Percentiles rank a stretch among this genome's conserved stretches.
Evolutionary conservation across 352 stramenopile species (phyloP).

Genomic region (Pelagophyceae sp.): DNA sequence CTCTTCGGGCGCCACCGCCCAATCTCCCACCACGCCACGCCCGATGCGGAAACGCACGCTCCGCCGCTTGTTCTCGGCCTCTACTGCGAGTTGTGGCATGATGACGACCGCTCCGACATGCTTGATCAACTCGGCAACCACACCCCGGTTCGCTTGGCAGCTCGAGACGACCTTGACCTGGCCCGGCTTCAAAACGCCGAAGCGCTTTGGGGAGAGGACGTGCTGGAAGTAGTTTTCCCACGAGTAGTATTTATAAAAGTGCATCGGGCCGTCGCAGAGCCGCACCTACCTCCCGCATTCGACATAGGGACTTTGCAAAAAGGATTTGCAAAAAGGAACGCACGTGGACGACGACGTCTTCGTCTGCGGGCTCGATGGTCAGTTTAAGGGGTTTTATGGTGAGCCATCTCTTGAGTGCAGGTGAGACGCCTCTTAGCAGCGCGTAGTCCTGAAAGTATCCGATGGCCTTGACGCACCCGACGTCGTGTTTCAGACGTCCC

Average conservation of each 20-base stretch:
- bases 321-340: too few relatives aligned
- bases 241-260: conserved; percentile 15
- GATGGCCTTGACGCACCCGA: background rate
- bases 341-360: conserved; percentile 16
- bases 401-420: background rate
- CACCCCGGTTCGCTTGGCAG: background rate
- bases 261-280: background rate
- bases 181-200: too few relatives aligned
- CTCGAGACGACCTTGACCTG: background rate
- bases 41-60: too few relatives aligned
- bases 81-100: background rate
- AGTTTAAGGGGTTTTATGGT: background rate
- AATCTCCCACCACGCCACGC: too few relatives aligned
- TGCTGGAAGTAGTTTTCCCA: conserved; percentile 6
- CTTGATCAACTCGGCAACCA: background rate
- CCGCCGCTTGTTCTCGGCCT: background rate
- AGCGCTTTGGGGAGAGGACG: background rate
- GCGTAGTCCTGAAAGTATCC: conserved; percentile 14
- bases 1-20: too few relatives aligned
- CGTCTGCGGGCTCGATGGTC: background rate
- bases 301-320: too few relatives aligned
- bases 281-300: too few relatives aligned
- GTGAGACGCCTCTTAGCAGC: background rate
- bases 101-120: background rate
- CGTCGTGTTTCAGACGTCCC: background rate